These are phyloP conservation scores for Thalassiosira pacifica DNA, from an alignment of 352 stramenopile genomes.

Conservation along the genomic window DNA sequence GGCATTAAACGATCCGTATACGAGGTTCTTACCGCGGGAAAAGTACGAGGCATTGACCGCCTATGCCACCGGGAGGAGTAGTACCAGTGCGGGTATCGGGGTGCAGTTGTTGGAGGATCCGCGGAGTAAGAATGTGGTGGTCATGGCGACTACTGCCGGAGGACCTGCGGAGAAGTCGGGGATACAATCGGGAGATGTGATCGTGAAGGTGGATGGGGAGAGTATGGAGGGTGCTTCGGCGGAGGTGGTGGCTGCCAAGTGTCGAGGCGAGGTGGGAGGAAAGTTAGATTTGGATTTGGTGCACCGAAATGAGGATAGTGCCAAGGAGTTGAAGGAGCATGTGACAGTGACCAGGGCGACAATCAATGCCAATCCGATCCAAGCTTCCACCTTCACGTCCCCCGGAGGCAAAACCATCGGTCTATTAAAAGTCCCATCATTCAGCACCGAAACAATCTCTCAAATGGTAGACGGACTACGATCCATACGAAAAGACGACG, in stretches of 20 bases:
- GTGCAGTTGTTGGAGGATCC: slow-evolving; percentile 70
- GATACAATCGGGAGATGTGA: slow-evolving; percentile 58
- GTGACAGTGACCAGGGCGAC: slow-evolving; percentile 44
- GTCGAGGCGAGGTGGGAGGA: slow-evolving; percentile 50
- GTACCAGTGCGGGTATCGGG: slow-evolving; percentile 50
- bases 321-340: slow-evolving; percentile 26
- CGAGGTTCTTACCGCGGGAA: slow-evolving; percentile 62
- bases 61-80: slow-evolving; percentile 49
- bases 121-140: slow-evolving; percentile 49
- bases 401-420: slow-evolving; percentile 54
- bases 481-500: slow-evolving; percentile 10
- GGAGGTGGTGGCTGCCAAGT: slow-evolving; percentile 69
- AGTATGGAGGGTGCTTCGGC: slow-evolving; percentile 52
- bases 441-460: slow-evolving; percentile 63
- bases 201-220: slow-evolving; percentile 64
- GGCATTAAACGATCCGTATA: slow-evolving; percentile 71
- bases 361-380: slow-evolving; percentile 46
- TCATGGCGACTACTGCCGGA: slow-evolving; percentile 47
- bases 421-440: slow-evolving; percentile 66
- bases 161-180: slow-evolving; percentile 57
- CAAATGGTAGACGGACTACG: slow-evolving; percentile 61
- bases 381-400: slow-evolving; percentile 42
- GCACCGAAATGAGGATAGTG: slow-evolving; percentile 31
- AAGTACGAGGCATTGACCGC: slow-evolving; percentile 72
- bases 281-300: slow-evolving; percentile 54